Conservation (phyloP, 352 stramenopile genomes). For the Pythium chondricola region DNA sequence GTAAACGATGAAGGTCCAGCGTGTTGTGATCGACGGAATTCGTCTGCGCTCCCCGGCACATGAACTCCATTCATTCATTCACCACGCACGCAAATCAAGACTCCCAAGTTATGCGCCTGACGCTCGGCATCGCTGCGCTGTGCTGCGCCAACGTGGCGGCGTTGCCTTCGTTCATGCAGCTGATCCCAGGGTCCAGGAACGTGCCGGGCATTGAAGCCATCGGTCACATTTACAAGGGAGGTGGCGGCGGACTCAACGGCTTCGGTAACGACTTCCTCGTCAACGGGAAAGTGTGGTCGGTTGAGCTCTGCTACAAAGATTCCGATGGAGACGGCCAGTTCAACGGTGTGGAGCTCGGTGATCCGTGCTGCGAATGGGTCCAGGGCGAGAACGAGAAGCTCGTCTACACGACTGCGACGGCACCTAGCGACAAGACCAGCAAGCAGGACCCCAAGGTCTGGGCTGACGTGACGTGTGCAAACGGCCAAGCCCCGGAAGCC, state of each 20-base stretch:
- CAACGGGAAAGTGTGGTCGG: slow-evolving; percentile 18
- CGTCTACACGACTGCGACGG: slow-evolving; percentile 16
- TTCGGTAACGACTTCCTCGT: slow-evolving; percentile 25
- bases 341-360: slow-evolving; percentile 60
- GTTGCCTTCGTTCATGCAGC: slow-evolving; percentile 5
- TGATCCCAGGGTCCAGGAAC: slow-evolving; percentile 10
- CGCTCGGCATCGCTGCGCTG: no score
- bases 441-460: slow-evolving; percentile 14
- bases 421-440: slow-evolving; percentile 11
- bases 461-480: slow-evolving; percentile 9
- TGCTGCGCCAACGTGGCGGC: neutral
- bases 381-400: slow-evolving; percentile 14
- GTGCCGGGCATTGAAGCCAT: slow-evolving; percentile 16
- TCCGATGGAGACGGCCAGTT: slow-evolving; percentile 26
- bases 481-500: slow-evolving; percentile 6
- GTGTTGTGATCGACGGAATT: no score
- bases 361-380: slow-evolving; percentile 39
- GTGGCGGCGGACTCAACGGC: slow-evolving; percentile 19
- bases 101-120: neutral
- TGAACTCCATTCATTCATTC: neutral
- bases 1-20: no score
- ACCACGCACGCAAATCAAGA: neutral
- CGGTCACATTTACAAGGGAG: slow-evolving; percentile 22
- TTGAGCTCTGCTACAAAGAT: slow-evolving; percentile 25
- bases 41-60: neutral